Conservation (phyloP, 2,329 filamentous ascomycete species). For the Cercospora sesami region DNA sequence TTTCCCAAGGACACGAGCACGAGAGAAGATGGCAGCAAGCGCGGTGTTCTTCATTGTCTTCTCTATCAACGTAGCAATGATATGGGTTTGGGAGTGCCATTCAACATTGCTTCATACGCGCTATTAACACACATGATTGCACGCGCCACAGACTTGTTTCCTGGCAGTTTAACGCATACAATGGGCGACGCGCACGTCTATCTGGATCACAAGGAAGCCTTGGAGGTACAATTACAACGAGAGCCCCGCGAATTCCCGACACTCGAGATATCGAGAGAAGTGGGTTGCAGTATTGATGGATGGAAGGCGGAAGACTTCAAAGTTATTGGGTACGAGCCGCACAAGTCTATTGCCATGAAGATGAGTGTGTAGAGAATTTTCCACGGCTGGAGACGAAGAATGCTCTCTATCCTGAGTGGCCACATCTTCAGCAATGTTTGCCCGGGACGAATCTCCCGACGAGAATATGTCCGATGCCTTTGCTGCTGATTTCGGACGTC, state of each 20-base stretch:
- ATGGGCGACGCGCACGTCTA: slow-evolving; percentile 99
- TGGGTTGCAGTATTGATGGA: slow-evolving; percentile 77
- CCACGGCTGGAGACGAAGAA: neutral
- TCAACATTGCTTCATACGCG: slow-evolving; percentile 96
- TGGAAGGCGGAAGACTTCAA: slow-evolving; percentile 89
- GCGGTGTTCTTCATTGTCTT: slow-evolving; percentile 78
- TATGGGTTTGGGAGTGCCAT: slow-evolving; percentile 95
- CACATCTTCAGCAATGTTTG: neutral
- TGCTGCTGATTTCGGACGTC: neutral
- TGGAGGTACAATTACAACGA: slow-evolving; percentile 75
- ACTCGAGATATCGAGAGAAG: slow-evolving; percentile 68
- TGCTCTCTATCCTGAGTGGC: neutral
- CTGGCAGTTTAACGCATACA: slow-evolving; percentile 85
- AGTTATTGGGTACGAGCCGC: slow-evolving; percentile 83
- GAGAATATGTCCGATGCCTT: neutral
- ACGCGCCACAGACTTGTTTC: slow-evolving; percentile 77
- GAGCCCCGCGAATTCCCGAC: slow-evolving; percentile 80
- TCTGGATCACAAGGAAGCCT: slow-evolving; percentile 83
- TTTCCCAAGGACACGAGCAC: slow-evolving; percentile 54
- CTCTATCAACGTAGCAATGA: slow-evolving; percentile 94
- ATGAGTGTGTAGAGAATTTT: slow-evolving; percentile 70
- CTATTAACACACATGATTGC: slow-evolving; percentile 94
- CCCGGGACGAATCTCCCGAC: neutral
- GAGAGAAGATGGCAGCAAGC: slow-evolving; percentile 40
- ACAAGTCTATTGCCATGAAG: slow-evolving; percentile 94